phyloP scores from a whole-genome alignment of 2,329 filamentous ascomycete species.

The Colletotrichum sublineola region DNA sequence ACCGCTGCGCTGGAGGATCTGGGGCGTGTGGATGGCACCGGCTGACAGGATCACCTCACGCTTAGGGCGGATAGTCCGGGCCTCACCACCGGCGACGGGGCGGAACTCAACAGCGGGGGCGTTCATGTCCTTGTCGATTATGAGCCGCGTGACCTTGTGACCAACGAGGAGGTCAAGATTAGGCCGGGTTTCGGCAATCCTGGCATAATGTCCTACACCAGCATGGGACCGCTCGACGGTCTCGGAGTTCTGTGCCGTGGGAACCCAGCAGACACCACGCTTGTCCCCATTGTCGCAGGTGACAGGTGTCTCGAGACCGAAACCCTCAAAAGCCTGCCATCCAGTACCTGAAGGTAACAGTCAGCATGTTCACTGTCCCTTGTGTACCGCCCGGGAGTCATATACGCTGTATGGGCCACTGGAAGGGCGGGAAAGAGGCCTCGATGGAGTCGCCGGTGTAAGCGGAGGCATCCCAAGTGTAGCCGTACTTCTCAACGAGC shows the following conservation, averaged over 20 bases:
- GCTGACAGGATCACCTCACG: slow-evolving; percentile 64
- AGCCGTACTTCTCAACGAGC: slow-evolving; percentile 48
- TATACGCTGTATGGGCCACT: slow-evolving; percentile 49
- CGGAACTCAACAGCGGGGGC: slow-evolving; percentile 44
- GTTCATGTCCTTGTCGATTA: slow-evolving; percentile 31
- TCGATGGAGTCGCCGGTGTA: slow-evolving; percentile 51
- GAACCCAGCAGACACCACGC: slow-evolving; percentile 50
- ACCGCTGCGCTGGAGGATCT: slow-evolving; percentile 65
- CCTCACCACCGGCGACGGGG: slow-evolving; percentile 43
- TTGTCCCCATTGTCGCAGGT: slow-evolving; percentile 50
- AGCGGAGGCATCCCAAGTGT: slow-evolving; percentile 50
- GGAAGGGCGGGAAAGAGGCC: slow-evolving; percentile 50
- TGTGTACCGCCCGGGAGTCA: slow-evolving; percentile 12
- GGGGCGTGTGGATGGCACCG: slow-evolving; percentile 64
- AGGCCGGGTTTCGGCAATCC: slow-evolving; percentile 44
- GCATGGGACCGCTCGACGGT: slow-evolving; percentile 48
- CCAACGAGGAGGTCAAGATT: slow-evolving; percentile 47
- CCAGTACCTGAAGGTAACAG: slow-evolving; percentile 29
- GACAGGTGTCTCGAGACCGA: slow-evolving; percentile 45
- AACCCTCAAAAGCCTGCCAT: slow-evolving; percentile 44
- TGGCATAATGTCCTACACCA: slow-evolving; percentile 49
- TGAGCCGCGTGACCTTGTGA: slow-evolving; percentile 49
- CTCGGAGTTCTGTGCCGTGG: slow-evolving; percentile 48
- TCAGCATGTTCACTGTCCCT: not conserved
- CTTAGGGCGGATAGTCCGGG: slow-evolving; percentile 47